Base-by-base conservation (phyloP, 2,329 filamentous ascomycete genomes). In the Thermomyces lanuginosus region DNA sequence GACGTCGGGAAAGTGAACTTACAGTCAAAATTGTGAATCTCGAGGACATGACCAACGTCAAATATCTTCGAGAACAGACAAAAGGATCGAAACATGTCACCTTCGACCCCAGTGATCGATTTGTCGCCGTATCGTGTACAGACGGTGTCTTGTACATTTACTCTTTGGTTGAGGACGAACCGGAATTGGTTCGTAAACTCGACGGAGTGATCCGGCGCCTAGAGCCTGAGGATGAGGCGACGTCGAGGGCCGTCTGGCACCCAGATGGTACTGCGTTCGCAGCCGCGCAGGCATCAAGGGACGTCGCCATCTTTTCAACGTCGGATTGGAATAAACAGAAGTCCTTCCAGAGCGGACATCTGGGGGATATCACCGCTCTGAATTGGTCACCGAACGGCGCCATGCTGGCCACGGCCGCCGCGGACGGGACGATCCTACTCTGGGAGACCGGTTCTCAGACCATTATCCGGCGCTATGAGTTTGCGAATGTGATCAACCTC, bases 371-470 rank as follows among this genome's bases (percentile, higher is more conserved):
- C 32, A 92, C 82, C 0, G 78, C 84, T 2, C 56, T 91, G 18
- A 73, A 79, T 18, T 98, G 89, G 89, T 92, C 86, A 8, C 82
- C 83, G 2, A 98, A 98, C 45, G 89, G 89, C 20, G 80, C 84
- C 1, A 63, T 98, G 42, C 62, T 98, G 12, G 82, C 74, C 9
- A 69, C 63, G 10, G 63, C 66, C 4, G 63, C 60, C n/a, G 53
- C 60, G 17, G 55, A 60, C 35, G 58, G 66, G 11, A 44, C 55
- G 32, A 47, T 61, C 22, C 33, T 61, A 24, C 60, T 98, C 2
- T 98, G 91, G 89, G 82, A 93, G 44, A 76, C 80, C 2, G 83
- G 77, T 50, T 81, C 79, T 1, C 86, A 93, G 51, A 79, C 70
- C 26, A 65, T 92, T 17, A 56, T 95, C 29, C 73, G 77, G 32